phyloP scores from a whole-genome alignment of 805 yeast genomes.

The Vanderwaltozyma polyspora region DNA sequence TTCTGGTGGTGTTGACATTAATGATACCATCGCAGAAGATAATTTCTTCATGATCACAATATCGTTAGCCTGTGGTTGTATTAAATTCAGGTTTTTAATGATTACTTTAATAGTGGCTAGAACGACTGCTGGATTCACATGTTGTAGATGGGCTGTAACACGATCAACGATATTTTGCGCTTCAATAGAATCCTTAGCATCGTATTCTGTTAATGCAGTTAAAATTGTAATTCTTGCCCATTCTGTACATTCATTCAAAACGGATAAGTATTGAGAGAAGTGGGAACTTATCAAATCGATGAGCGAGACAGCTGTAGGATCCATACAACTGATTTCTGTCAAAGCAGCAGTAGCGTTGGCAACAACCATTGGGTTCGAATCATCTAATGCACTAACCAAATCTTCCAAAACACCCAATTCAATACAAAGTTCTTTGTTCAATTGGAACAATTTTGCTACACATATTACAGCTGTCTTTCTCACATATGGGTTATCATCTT shows the following conservation, averaged over 20 bases:
- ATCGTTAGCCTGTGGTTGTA: conserved; percentile 23
- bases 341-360: conserved; percentile 86
- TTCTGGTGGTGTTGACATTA: conserved; percentile 83
- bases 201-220: conserved; percentile 66
- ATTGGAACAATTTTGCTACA: conserved; percentile 87
- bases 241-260: conserved; percentile 94
- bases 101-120: conserved; percentile 74
- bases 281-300: conserved; percentile 28
- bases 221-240: conserved; percentile 95
- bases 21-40: conserved; percentile 76
- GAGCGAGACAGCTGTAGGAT: conserved; percentile 40
- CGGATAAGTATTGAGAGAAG: conserved; percentile 56
- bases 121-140: conserved; percentile 92
- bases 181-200: conserved; percentile 45
- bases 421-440: conserved; percentile 66
- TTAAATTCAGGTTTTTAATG: conserved; percentile 48
- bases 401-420: conserved; percentile 77
- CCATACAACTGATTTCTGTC: conserved; percentile 67
- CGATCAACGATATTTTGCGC: conserved; percentile 81
- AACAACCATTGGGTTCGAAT: conserved; percentile 92
- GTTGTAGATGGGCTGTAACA: conserved; percentile 90
- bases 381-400: conserved; percentile 59
- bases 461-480: conserved; percentile 96
- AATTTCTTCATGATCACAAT: conserved; percentile 50
- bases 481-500: conserved; percentile 93